phyloP scores from a whole-genome alignment of 768 basidiomycete genomes.

The Gloeostereum incarnatum region DNA sequence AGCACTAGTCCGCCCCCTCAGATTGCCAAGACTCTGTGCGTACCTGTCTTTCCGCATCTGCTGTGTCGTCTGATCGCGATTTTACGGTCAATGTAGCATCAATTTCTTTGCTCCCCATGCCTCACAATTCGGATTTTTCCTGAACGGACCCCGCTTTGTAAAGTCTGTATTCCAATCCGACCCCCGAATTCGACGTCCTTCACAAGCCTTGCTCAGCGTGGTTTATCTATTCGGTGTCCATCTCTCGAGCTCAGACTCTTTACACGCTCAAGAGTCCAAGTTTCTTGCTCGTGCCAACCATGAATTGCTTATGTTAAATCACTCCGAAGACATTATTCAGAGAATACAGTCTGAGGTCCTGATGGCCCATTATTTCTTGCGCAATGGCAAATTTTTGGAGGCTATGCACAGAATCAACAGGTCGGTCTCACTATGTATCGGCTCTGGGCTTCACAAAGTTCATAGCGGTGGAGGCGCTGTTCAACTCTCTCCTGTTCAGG shows the following conservation, averaged over 20 bases:
- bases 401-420: slow-evolving; percentile 13
- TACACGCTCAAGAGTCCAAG: slow-evolving; percentile 15
- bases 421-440: slow-evolving; percentile 11
- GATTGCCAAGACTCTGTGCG: slow-evolving; percentile 10
- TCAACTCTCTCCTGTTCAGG: slow-evolving; percentile 12
- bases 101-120: slow-evolving; percentile 29
- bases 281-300: slow-evolving; percentile 22
- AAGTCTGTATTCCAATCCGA: slow-evolving; percentile 12
- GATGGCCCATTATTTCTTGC: slow-evolving; percentile 17
- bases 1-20: slow-evolving; percentile 6
- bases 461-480: slow-evolving; percentile 1
- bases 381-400: slow-evolving; percentile 9
- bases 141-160: slow-evolving; percentile 28
- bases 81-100: slow-evolving; percentile 15
- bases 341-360: slow-evolving; percentile 32
- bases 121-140: slow-evolving; percentile 36
- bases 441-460: slow-evolving; percentile 10
- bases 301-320: slow-evolving; percentile 14
- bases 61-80: not conserved
- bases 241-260: slow-evolving; percentile 14
- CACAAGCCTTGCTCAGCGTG: slow-evolving; percentile 15
- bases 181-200: slow-evolving; percentile 12
- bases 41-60: not conserved
- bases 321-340: slow-evolving; percentile 20
- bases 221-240: slow-evolving; percentile 23